Evolutionary conservation across 345 rosid genomes (phyloP), one percentile per base, ranked within the genome.

Genomic region (Pistacia vera): DNA sequence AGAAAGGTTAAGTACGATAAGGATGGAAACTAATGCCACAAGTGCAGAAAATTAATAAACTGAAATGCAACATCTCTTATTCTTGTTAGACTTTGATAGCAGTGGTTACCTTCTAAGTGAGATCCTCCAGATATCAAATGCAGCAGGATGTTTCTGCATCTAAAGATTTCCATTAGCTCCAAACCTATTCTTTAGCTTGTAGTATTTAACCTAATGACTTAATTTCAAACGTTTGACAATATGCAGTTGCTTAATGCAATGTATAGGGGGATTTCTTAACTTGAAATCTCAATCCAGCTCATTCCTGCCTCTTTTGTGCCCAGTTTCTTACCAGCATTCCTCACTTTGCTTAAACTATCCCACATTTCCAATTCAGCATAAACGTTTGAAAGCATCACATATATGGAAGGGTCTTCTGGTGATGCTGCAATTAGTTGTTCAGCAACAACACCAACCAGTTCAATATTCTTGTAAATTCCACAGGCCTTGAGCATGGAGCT

Each of bases 341-440:
- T 85, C 64, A 89, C 88, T 83, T 79, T 76, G 77, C 83, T 81
- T 68, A 87, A 83, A 75, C 70, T 79, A 80, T 86, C 91, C 97
- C 97, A 92, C 92, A 84, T 75, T 30, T 86, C 91, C 74, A 92
- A 44, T 16, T 81, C 74, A 22, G 90, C 97, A 79, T 86, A 90
- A 72, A 84, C 85, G 79, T 92, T 92, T 18, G 97, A 89, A 65
- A 92, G 76, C 88, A 80, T 86, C 70, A 90, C 89, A 83, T 90
- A 81, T 59, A 86, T 67, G 2, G 95, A 86, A 59, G 85, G 88
- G 72, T 92, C 97, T 62, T 83, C 79, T 0, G 90, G 81, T 60
- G 63, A 80, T 6, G 73, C 56, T 49, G 73, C 84, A 57, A 86
- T 85, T 56, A 92, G 84, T 41, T 72, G 69, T 71, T 85, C 77